Percentiles rank a stretch among this genome's conserved stretches.
These are phyloP conservation scores for Pleurozium schreberi DNA, from an alignment of 225 moss, liverwort and hornwort species.

Conservation along the genomic window DNA sequence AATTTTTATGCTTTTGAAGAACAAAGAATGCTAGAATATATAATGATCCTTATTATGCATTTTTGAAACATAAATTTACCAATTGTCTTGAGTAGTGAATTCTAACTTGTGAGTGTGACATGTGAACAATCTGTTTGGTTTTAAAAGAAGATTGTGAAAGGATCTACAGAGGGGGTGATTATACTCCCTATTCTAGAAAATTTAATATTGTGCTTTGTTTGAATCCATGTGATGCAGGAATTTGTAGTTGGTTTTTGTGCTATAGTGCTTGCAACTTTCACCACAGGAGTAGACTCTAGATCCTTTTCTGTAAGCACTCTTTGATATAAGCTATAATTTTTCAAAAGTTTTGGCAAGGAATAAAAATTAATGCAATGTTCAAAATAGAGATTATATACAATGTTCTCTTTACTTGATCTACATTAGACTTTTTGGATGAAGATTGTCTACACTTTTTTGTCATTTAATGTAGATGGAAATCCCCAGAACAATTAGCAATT, in stretches of 20 bases:
- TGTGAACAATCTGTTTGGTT: not conserved
- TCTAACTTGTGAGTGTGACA: not conserved
- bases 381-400: too few species aligned
- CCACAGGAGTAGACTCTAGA: slow-evolving; percentile 42
- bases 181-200: not conserved
- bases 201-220: not conserved
- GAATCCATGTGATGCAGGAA: slow-evolving; percentile 15
- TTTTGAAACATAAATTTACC: not conserved
- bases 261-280: slow-evolving; percentile 55
- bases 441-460: not conserved
- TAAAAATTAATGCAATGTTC: not conserved
- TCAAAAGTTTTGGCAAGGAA: not conserved
- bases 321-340: not conserved
- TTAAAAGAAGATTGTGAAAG: not conserved
- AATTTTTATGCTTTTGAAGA: not conserved
- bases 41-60: not conserved
- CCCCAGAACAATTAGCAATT: not conserved
- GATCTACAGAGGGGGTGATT: too few species aligned
- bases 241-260: slow-evolving; percentile 59
- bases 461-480: not conserved
- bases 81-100: too few species aligned
- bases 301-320: slow-evolving; percentile 37
- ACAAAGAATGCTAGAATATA: not conserved
- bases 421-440: not conserved
- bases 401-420: not conserved